A percentile compares a stretch with the other conserved stretches of the same genome.
Evolutionary conservation across 2,329 filamentous ascomycete genomes (phyloP).

Genomic region (Cryphonectria japonica): DNA sequence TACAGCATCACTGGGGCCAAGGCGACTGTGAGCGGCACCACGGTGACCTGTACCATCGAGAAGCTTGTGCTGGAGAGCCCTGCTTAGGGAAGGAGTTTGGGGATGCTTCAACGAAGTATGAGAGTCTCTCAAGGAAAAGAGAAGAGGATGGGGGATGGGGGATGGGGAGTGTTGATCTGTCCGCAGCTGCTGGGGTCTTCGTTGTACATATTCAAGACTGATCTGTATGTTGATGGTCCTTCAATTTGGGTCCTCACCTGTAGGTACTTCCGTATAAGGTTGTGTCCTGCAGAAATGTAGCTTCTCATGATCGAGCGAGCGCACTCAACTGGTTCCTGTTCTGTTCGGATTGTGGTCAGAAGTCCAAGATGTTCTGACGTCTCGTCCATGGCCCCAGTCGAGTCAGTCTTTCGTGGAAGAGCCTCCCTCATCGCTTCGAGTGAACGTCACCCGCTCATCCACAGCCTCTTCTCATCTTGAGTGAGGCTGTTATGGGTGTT

Average conservation of each 20-base stretch:
- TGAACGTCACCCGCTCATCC: no score
- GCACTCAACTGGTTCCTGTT: neutral
- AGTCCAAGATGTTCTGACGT: no score
- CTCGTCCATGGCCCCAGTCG: no score
- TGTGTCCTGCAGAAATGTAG: neutral
- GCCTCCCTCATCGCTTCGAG: no score
- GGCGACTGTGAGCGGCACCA: slow-evolving; percentile 40
- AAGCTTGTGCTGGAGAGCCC: slow-evolving; percentile 49
- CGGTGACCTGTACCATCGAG: slow-evolving; percentile 47
- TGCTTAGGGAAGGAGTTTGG: slow-evolving; percentile 29
- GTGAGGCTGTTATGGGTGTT: no score
- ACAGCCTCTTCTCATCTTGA: no score
- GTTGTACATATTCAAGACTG: neutral
- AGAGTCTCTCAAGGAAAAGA: neutral
- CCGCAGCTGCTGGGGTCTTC: neutral
- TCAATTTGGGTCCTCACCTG: neutral
- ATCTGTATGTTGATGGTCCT: slow-evolving; percentile 6
- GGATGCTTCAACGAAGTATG: no score
- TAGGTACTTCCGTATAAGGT: neutral
- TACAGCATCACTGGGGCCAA: slow-evolving; percentile 41
- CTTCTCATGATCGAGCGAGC: neutral
- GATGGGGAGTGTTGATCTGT: neutral
- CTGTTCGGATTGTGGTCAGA: neutral
- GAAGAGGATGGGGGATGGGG: neutral
- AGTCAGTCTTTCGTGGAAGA: no score